These are phyloP conservation scores for Didymellaceae sp. DNA, from an alignment of 2,329 filamentous ascomycete species.

Conservation along the genomic window DNA sequence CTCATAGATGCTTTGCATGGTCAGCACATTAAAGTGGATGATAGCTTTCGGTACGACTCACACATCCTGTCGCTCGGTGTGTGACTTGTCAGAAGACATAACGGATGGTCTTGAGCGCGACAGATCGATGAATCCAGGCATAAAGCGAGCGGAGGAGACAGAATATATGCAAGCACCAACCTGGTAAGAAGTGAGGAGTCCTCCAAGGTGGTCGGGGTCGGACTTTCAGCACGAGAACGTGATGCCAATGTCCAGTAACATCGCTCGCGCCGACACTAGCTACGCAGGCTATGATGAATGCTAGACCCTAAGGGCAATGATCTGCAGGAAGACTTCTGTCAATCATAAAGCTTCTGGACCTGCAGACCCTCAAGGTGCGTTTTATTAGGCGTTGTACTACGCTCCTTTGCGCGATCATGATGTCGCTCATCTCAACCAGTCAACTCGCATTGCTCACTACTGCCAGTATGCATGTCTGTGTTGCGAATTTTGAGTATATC, in stretches of 20 bases:
- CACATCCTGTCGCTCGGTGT: slow-evolving; percentile 24
- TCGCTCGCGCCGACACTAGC: neutral
- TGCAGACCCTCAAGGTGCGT: slow-evolving; percentile 3
- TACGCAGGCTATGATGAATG: neutral
- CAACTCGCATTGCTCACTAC: too few relatives aligned
- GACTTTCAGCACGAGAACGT: too few relatives aligned
- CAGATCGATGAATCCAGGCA: too few relatives aligned
- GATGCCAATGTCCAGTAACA: slow-evolving; percentile 3
- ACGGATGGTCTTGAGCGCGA: neutral
- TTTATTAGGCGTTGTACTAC: too few relatives aligned
- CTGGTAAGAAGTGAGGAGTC: slow-evolving; percentile 7
- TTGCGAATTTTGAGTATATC: neutral
- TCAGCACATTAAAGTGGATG: neutral
- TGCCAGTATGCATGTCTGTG: too few relatives aligned
- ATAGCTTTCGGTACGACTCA: neutral
- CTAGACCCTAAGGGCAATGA: slow-evolving; percentile 5
- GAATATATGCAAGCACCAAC: too few relatives aligned
- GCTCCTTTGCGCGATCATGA: too few relatives aligned
- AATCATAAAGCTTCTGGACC: neutral
- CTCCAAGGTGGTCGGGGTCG: too few relatives aligned
- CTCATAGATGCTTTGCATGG: slow-evolving; percentile 11
- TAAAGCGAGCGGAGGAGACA: too few relatives aligned
- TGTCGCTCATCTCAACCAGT: too few relatives aligned
- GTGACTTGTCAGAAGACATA: slow-evolving; percentile 22
- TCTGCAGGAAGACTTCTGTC: neutral